Conservation (phyloP, 2,329 filamentous ascomycete genomes). For the Fonsecaea pugnacius region DNA sequence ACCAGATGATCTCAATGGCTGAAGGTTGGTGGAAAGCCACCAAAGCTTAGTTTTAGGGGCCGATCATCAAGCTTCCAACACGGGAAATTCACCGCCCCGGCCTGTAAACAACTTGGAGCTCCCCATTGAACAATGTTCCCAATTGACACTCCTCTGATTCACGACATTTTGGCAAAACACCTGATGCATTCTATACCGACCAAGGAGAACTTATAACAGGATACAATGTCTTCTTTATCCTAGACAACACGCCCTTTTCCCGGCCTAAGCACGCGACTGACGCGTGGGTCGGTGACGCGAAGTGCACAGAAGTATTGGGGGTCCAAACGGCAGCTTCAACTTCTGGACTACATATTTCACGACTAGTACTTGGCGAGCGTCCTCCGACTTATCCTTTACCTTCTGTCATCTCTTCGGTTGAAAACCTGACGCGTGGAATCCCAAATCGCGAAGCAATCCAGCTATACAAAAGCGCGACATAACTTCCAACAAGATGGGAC, state of each 20-base stretch:
- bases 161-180: not conserved
- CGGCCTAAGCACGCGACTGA: slow-evolving; percentile 2
- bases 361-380: not conserved
- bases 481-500: slow-evolving; percentile 35
- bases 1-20: not conserved
- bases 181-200: not conserved
- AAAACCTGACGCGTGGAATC: not conserved
- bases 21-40: not conserved
- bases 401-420: too few species aligned
- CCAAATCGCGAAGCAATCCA: not conserved
- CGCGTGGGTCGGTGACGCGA: slow-evolving; percentile 30
- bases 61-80: slow-evolving; percentile 26
- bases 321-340: slow-evolving; percentile 1
- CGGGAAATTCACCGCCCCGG: slow-evolving; percentile 13
- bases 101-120: slow-evolving; percentile 28
- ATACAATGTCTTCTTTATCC: not conserved
- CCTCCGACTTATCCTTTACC: not conserved
- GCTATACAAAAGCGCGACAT: not conserved
- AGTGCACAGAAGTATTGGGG: slow-evolving; percentile 27
- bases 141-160: not conserved
- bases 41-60: slow-evolving; percentile 31
- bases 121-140: slow-evolving; percentile 13
- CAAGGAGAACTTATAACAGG: not conserved
- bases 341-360: slow-evolving; percentile 7
- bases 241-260: slow-evolving; percentile 15